These are phyloP conservation scores for Mucor mucedo DNA, from an alignment of 371 early-diverging fungal species.

Conservation along the genomic window DNA sequence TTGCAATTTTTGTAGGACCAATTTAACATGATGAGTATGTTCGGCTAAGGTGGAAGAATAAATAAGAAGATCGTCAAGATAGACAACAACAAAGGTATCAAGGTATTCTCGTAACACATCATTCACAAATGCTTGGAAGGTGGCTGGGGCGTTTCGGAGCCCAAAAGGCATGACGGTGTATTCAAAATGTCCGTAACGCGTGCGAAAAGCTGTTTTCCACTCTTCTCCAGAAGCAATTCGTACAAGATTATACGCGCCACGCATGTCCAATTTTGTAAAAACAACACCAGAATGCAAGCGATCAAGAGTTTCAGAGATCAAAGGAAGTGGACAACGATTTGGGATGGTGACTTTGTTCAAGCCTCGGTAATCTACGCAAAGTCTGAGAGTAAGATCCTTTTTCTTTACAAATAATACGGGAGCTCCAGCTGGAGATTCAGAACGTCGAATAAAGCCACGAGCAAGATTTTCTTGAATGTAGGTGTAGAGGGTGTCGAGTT, in stretches of 20 bases:
- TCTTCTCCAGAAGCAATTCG: constrained; percentile 16
- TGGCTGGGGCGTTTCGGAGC: constrained; percentile 49
- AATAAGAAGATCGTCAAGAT: constrained; percentile 56
- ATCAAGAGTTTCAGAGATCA: constrained; percentile 5
- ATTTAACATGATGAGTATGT: constrained; percentile 40
- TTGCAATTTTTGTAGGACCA: constrained; percentile 36
- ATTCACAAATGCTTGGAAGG: constrained; percentile 50
- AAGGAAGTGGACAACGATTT: background rate
- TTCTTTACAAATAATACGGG: constrained; percentile 61
- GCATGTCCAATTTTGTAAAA: constrained; percentile 41
- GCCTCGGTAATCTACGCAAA: constrained; percentile 52
- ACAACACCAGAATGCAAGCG: background rate
- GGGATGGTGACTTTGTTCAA: constrained; percentile 51
- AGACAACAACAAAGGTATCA: constrained; percentile 43
- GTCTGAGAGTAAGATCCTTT: constrained; percentile 45
- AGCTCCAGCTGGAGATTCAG: constrained; percentile 51
- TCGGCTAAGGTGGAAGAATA: constrained; percentile 40
- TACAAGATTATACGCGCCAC: constrained; percentile 38
- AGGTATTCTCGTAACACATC: constrained; percentile 36
- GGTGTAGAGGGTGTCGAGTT: background rate
- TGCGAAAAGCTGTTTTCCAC: constrained; percentile 12
- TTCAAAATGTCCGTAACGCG: constrained; percentile 41
- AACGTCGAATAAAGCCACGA: constrained; percentile 46
- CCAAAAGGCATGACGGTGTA: constrained; percentile 58
- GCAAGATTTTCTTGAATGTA: constrained; percentile 8